Evolutionary conservation across 2,329 filamentous ascomycete genomes (phyloP).

Genomic region (Cyphellophora europaea): DNA sequence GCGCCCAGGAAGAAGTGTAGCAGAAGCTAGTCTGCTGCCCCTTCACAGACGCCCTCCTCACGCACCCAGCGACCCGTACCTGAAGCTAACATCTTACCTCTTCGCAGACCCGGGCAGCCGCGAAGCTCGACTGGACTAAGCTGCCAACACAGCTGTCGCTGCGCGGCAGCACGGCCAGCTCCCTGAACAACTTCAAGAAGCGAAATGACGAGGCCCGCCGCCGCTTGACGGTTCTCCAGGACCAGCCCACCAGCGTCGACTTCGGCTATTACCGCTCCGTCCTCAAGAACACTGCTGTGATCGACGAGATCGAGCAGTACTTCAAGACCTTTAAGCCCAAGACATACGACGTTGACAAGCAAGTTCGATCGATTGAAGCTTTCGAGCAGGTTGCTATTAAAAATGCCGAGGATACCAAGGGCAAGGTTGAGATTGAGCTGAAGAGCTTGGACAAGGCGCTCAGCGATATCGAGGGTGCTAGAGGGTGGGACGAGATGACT

Average conservation of each 20-base stretch:
- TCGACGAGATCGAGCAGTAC: slow-evolving; percentile 96
- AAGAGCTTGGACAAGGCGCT: slow-evolving; percentile 89
- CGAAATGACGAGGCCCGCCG: slow-evolving; percentile 98
- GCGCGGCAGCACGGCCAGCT: slow-evolving; percentile 83
- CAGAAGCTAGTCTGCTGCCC: too few species aligned
- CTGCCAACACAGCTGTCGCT: slow-evolving; percentile 90
- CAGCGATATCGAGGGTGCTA: slow-evolving; percentile 91
- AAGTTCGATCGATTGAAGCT: slow-evolving; percentile 96
- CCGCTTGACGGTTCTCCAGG: slow-evolving; percentile 74
- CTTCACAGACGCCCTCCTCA: neutral
- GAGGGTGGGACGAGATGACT: slow-evolving; percentile 94
- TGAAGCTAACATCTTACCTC: slow-evolving; percentile 15
- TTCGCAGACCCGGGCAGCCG: slow-evolving; percentile 89
- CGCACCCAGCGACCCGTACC: too few species aligned
- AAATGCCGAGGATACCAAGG: slow-evolving; percentile 95
- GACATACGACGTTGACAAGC: slow-evolving; percentile 84
- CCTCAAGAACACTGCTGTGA: slow-evolving; percentile 90
- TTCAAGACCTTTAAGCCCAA: slow-evolving; percentile 85
- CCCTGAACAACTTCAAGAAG: slow-evolving; percentile 97
- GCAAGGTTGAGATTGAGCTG: slow-evolving; percentile 89
- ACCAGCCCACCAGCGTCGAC: slow-evolving; percentile 80
- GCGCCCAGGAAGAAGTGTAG: too few species aligned
- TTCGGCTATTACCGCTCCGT: slow-evolving; percentile 84
- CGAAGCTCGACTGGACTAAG: slow-evolving; percentile 99
- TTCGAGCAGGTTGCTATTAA: slow-evolving; percentile 96